phyloP scores from a whole-genome alignment of 495 filamentous ascomycete species.

The Aspergillus baeticus region DNA sequence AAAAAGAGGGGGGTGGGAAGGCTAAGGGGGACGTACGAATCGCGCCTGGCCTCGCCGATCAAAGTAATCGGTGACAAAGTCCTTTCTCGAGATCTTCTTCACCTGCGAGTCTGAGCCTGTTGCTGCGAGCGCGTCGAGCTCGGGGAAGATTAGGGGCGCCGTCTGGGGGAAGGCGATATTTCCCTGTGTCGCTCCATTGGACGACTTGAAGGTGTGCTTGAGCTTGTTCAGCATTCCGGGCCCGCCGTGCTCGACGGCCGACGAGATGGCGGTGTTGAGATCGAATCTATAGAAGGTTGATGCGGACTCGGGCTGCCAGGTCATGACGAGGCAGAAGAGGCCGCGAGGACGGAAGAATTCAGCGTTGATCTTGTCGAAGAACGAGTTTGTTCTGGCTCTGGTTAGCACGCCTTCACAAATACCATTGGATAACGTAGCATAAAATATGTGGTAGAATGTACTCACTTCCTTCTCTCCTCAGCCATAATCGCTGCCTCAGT shows the following conservation, averaged over 20 bases:
- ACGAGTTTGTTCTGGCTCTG: conserved; percentile 45
- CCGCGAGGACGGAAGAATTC: conserved; percentile 59
- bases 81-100: conserved; percentile 25
- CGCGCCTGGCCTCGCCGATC: conserved; percentile 50
- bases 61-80: conserved; percentile 52
- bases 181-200: conserved; percentile 47
- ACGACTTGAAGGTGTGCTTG: conserved; percentile 37
- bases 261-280: conserved; percentile 29
- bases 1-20: not conserved
- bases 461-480: conserved; percentile 33
- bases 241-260: conserved; percentile 13
- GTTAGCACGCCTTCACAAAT: too few species aligned
- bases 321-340: conserved; percentile 60
- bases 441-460: too few species aligned
- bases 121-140: conserved; percentile 32
- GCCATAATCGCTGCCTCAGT: conserved; percentile 46
- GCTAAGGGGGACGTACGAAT: conserved; percentile 55
- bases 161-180: conserved; percentile 46
- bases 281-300: conserved; percentile 23
- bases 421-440: too few species aligned
- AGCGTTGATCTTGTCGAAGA: conserved; percentile 56
- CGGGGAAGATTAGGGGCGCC: conserved; percentile 55
- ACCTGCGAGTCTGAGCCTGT: conserved; percentile 29
- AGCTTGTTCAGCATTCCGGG: conserved; percentile 19
- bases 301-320: conserved; percentile 48